Evolutionary conservation across 139 green algal species (phyloP).

Genomic region (Coelastrella sp.): DNA sequence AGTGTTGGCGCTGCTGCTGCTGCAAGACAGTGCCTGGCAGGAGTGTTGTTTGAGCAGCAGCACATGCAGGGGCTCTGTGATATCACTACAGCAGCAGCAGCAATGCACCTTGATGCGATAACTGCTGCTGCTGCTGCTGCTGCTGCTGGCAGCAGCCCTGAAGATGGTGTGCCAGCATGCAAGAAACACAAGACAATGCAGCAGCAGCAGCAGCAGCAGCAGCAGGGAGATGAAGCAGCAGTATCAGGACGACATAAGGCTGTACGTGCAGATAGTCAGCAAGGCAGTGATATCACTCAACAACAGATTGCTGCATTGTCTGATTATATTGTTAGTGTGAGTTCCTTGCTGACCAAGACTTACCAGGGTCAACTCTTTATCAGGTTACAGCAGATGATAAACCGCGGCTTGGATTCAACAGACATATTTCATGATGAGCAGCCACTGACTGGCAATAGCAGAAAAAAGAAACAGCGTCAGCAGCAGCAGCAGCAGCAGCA

Average conservation of each 20-base stretch:
- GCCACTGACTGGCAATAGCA: no score
- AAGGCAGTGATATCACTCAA: no score
- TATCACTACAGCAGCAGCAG: constrained; percentile 23
- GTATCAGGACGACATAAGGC: no score
- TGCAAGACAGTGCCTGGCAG: neutral
- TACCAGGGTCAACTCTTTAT: no score
- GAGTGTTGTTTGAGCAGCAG: constrained; percentile 36
- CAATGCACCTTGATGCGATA: neutral
- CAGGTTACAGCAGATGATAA: neutral
- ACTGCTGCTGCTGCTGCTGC: constrained; percentile 30
- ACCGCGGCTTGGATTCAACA: no score
- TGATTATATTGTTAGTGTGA: no score
- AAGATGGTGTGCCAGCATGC: neutral
- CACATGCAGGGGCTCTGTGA: constrained; percentile 30
- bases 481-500: no score
- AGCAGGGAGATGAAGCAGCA: neutral
- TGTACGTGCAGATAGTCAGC: no score
- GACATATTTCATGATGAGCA: no score
- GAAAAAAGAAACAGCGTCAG: no score
- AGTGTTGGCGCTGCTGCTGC: neutral
- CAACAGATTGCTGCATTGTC: no score
- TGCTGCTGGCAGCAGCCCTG: constrained; percentile 20
- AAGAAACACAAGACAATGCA: constrained; percentile 15
- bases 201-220: constrained; percentile 35
- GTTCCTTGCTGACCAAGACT: no score